Conservation (phyloP, 306 rosid species). For the Ammopiptanthus mongolicus region DNA sequence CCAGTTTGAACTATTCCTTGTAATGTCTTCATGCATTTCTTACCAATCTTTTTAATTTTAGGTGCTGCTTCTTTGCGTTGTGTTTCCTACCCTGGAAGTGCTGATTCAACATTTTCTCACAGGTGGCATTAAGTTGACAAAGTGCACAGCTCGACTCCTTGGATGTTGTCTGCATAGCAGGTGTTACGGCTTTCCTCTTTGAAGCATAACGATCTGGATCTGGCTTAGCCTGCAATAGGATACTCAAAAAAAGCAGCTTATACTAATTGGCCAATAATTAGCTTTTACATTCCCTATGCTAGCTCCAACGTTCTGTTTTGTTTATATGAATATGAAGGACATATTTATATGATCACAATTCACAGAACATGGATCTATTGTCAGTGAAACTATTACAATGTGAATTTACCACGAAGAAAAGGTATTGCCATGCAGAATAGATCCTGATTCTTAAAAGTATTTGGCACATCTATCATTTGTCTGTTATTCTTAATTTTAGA, state of each 20-base stretch:
- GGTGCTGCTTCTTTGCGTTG: conserved; percentile 41
- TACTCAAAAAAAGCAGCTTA: conserved; percentile 22
- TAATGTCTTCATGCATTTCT: background rate
- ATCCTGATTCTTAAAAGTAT: no score
- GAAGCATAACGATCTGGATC: conserved; percentile 5
- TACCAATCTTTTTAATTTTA: conserved; percentile 1
- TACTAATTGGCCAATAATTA: background rate
- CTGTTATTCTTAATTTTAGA: no score
- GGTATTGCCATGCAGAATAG: background rate
- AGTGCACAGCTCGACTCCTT: conserved; percentile 58
- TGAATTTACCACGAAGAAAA: background rate
- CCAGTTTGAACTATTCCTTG: no score
- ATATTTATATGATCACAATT: background rate
- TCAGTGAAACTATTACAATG: background rate
- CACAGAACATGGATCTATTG: background rate
- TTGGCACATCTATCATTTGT: no score
- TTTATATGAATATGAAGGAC: background rate
- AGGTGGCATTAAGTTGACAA: conserved; percentile 36
- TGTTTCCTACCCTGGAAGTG: conserved; percentile 70
- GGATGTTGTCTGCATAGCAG: conserved; percentile 32
- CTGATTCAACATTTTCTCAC: conserved; percentile 29
- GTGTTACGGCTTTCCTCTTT: conserved; percentile 40
- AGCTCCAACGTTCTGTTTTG: background rate
- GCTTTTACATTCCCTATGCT: background rate
- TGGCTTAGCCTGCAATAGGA: conserved; percentile 59